phyloP scores from a whole-genome alignment of 192 early-diverging fungal genomes.

The Backusella tuberculispora region DNA sequence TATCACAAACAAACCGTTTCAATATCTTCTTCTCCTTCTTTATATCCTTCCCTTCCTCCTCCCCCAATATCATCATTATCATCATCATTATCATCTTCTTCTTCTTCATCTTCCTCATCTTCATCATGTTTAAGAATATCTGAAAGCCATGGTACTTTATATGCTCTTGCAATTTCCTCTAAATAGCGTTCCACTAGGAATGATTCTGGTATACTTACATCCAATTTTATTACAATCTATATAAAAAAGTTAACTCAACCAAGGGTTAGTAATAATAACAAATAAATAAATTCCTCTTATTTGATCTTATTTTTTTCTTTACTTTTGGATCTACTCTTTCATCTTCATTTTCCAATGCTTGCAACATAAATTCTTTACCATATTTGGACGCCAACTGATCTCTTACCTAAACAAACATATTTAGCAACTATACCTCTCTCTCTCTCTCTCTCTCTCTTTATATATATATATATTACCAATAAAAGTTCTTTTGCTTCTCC shows the following conservation, averaged over 20 bases:
- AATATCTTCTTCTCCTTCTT: neutral
- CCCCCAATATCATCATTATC: slow-evolving; percentile 13
- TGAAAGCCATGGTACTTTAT: slow-evolving; percentile 73
- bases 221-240: slow-evolving; percentile 83
- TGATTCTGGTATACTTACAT: slow-evolving; percentile 73
- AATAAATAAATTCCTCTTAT: neutral
- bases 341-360: slow-evolving; percentile 76
- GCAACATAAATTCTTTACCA: slow-evolving; percentile 79
- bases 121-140: slow-evolving; percentile 51
- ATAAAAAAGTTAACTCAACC: neutral
- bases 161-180: slow-evolving; percentile 85
- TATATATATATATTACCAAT: too few species aligned
- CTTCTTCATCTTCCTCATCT: slow-evolving; percentile 25
- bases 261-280: neutral
- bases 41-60: neutral
- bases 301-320: slow-evolving; percentile 17
- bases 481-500: slow-evolving; percentile 83
- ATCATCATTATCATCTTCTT: slow-evolving; percentile 16
- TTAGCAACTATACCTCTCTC: neutral
- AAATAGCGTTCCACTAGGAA: slow-evolving; percentile 85
- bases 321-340: slow-evolving; percentile 78
- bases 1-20: neutral
- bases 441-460: neutral
- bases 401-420: slow-evolving; percentile 56
- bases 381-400: slow-evolving; percentile 84